Conservation (phyloP, 2,329 filamentous ascomycete genomes). For the Botrytis aclada region DNA sequence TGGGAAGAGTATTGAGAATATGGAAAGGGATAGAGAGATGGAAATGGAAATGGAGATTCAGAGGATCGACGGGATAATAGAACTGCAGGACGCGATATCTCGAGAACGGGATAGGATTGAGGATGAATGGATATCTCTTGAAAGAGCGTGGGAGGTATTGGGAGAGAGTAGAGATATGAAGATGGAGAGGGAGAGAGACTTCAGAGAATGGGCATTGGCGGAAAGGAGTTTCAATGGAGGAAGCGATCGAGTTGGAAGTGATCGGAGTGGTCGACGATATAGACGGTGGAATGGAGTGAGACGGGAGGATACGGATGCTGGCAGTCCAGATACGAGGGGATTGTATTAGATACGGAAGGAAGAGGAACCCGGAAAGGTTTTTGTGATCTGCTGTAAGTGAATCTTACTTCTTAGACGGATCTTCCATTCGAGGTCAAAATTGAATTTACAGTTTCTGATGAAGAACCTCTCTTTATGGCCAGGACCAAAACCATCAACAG, state of each 20-base stretch:
- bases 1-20: neutral
- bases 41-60: neutral
- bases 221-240: neutral
- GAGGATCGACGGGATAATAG: neutral
- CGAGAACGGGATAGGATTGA: neutral
- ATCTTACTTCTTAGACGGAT: neutral
- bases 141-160: neutral
- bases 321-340: neutral
- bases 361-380: neutral
- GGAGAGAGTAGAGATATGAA: neutral
- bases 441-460: neutral
- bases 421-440: neutral
- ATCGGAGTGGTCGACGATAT: neutral
- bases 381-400: neutral
- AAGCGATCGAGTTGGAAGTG: neutral
- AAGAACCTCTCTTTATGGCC: rapidly evolving
- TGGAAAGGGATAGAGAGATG: neutral
- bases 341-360: neutral
- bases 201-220: neutral
- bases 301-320: neutral
- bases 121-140: neutral
- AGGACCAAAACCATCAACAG: neutral
- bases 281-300: neutral
- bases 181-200: neutral
- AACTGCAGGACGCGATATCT: neutral